Percentiles rank a stretch among this genome's conserved stretches.
Conservation (phyloP, 257 asterid species). For the Capsicum rhomboideum region DNA sequence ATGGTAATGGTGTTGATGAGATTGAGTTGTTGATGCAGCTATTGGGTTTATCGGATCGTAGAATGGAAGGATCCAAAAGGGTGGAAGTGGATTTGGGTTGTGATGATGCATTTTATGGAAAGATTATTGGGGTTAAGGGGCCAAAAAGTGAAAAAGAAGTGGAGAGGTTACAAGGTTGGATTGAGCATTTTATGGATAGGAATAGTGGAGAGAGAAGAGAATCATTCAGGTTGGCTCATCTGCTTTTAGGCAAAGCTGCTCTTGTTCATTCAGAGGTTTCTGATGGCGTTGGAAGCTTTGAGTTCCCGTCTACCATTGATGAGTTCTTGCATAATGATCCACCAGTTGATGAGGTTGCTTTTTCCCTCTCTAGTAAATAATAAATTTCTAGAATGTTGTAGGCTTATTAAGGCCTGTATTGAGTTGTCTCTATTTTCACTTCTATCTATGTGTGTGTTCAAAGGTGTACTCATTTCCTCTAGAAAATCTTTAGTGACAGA, state of each 20-base stretch:
- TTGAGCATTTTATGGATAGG: conserved; percentile 29
- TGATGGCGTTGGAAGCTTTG: neutral
- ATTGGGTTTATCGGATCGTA: conserved; percentile 23
- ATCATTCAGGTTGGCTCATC: conserved; percentile 52
- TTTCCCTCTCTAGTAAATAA: neutral
- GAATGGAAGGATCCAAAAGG: neutral
- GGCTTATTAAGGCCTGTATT: neutral
- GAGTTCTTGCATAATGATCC: conserved; percentile 60
- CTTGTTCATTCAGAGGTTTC: conserved; percentile 12
- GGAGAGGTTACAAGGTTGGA: conserved; percentile 50
- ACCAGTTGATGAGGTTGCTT: conserved; percentile 16
- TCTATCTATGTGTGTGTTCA: neutral
- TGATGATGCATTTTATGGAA: conserved; percentile 43
- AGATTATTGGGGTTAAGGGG: conserved; percentile 49
- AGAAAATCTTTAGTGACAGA: no score
- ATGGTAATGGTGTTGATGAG: conserved; percentile 21
- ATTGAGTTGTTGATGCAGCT: conserved; percentile 41
- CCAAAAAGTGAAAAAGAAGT: conserved; percentile 39
- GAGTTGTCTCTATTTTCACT: neutral
- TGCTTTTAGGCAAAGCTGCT: conserved; percentile 49
- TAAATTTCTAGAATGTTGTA: neutral
- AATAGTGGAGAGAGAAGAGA: conserved; percentile 21
- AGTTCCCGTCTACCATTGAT: conserved; percentile 18
- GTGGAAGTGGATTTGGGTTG: conserved; percentile 15
- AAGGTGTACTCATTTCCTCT: neutral